Conservation (phyloP, 2,329 filamentous ascomycete species). For the Daldinia sp. region DNA sequence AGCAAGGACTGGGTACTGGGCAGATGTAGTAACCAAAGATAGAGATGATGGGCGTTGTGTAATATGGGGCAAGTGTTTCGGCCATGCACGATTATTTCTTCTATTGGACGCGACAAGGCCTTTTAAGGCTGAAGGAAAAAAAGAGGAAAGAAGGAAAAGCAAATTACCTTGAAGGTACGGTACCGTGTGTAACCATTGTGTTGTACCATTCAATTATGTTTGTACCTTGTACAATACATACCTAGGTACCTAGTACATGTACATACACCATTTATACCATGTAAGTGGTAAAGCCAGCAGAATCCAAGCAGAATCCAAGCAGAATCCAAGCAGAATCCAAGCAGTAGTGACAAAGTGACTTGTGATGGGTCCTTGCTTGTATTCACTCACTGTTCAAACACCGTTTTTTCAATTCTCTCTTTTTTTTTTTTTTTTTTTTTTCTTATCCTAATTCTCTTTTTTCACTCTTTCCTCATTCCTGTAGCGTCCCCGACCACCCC, state of each 20-base stretch:
- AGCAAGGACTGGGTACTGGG: not conserved
- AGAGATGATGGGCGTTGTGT: slow-evolving; percentile 4
- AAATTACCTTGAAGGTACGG: slow-evolving; percentile 21
- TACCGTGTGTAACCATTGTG: not conserved
- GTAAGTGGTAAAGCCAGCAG: not conserved
- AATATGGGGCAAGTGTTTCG: slow-evolving; percentile 18
- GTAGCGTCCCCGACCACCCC: slow-evolving; percentile 8
- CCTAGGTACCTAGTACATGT: no score
- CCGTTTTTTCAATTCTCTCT: slow-evolving; percentile 13
- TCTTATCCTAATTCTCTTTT: not conserved
- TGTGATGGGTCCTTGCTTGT: slow-evolving; percentile 10
- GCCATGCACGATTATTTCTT: slow-evolving; percentile 10
- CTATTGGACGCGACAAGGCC: slow-evolving; percentile 15
- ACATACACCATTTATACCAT: not conserved
- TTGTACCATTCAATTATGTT: no score
- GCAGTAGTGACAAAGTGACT: not conserved
- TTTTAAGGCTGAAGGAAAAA: slow-evolving; percentile 20
- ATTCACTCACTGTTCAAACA: slow-evolving; percentile 1
- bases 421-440: slow-evolving; percentile 5
- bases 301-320: not conserved
- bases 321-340: not conserved
- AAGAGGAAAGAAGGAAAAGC: slow-evolving; percentile 10
- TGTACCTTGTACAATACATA: no score
- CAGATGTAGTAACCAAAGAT: not conserved
- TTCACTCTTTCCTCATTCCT: slow-evolving; percentile 4